Base-by-base conservation (phyloP, 164 flowering plant species). In the Kingdonia uniflora region DNA sequence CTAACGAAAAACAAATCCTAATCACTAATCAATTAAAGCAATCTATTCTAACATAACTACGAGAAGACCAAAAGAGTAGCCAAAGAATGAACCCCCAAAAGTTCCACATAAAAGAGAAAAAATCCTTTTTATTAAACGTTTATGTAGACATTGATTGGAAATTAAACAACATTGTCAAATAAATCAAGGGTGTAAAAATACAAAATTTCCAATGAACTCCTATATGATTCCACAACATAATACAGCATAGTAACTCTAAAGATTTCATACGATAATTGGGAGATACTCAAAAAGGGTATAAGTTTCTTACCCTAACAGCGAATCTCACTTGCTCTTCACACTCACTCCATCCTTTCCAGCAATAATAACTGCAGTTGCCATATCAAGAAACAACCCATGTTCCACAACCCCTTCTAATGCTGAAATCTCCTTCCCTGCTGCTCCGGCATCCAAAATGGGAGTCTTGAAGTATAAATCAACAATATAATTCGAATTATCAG, bases 371-470 rank as follows among this genome's bases (percentile, higher is more conserved):
- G 81, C 79, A 1, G 82, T 80, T 0, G 89, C 82, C 96, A 87
- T 87, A 44, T 77, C 79, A 52, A 87, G 66, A 54, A 87, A 87
- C 77, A 87, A 58, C 21, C 96, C 96, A 69, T 87, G 96, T 43
- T 87, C 96, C 70, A 87, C 96, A 8, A 87, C 96, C 23, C 96
- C 96, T 64, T 84, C 85, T 7, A 87, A 66, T 2, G 60, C 58
- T 3, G 77, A 67, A 52, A 87, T 87, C 68, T 75, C 92, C 60
- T 58, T 71, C 58, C 83, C 92, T 0, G 96, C 92, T 0, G 80
- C 78, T 1, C 24, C 56, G 0, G 76, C 79, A 53, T 87, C 96
- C 63, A 52, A 73, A 19, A 87, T 81, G 14, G 92, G 89, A 24
- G 70, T 79, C 72, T 73, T 60, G 63, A 84, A 87, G 52, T 80